Evolutionary conservation across 2,329 filamentous ascomycete species (phyloP).

Genomic region (Talaromyces pinophilus): DNA sequence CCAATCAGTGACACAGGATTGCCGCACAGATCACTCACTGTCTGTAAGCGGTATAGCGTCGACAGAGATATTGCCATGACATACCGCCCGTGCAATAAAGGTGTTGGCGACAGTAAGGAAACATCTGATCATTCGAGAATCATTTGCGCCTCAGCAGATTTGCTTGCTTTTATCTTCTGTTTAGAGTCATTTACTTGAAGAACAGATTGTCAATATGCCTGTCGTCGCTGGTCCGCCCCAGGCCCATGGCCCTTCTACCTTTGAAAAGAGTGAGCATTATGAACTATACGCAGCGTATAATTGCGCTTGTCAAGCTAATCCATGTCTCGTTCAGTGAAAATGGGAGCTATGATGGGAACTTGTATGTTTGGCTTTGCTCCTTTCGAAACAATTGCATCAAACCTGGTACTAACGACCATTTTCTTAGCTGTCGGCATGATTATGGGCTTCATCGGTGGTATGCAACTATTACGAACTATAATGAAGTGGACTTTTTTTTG

Average conservation of each 20-base stretch:
- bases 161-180: neutral
- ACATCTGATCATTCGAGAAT: slow-evolving; percentile 8
- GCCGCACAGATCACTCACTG: neutral
- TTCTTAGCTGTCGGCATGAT: slow-evolving; percentile 82
- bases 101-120: slow-evolving; percentile 6
- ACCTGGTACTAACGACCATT: slow-evolving; percentile 18
- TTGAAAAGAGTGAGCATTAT: slow-evolving; percentile 66
- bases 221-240: slow-evolving; percentile 56
- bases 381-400: neutral
- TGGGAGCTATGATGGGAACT: slow-evolving; percentile 98
- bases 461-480: neutral
- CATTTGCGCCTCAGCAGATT: slow-evolving; percentile 7
- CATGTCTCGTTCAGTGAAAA: slow-evolving; percentile 69
- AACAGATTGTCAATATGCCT: slow-evolving; percentile 50
- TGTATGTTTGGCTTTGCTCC: slow-evolving; percentile 62
- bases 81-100: slow-evolving; percentile 12
- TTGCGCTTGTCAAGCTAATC: slow-evolving; percentile 9
- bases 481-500: neutral
- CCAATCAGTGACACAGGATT: neutral
- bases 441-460: slow-evolving; percentile 98
- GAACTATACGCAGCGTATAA: slow-evolving; percentile 1
- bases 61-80: neutral
- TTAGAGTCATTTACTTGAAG: neutral
- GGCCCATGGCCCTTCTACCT: slow-evolving; percentile 62
- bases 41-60: slow-evolving; percentile 8